Evolutionary conservation across 164 flowering plant species (phyloP), one percentile per base, ranked within the genome.

Genomic region (Aristolochia californica): DNA sequence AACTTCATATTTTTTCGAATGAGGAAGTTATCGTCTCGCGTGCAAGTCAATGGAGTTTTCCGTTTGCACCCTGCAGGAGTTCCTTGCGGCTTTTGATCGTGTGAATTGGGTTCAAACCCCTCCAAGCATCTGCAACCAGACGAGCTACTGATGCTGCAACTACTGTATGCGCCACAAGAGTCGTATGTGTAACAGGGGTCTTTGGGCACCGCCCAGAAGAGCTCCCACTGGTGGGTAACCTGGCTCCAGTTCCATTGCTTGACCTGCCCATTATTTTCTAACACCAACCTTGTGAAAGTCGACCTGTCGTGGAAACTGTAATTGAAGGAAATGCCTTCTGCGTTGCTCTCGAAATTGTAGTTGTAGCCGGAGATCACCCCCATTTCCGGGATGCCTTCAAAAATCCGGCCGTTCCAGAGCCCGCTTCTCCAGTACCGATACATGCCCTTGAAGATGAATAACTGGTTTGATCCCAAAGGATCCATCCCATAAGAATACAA

Each of bases 51-150:
- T 0, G 60, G 48, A 5, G 17, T 56, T 9, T 22, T 57, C 11
- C 74, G 58, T n/a, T 54, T 26, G 28, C 81, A 77, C 15, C 78
- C 80, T 13, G 15, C 48, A 0, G 68, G 45, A 74, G 71, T 68
- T 25, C 70, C 68, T 5, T 48, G 43, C 15, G 18, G 34, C 78
- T 78, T 77, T 16, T 66, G 52, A 16, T 48, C 24, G 1, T 60
- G 62, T 4, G 25, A 52, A 40, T 61, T 76, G 0, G 82, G 82
- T 45, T 21, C 49, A 55, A 72, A 80, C 24, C 80, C 79, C 13
- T 55, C 11, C 56, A 78, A 55, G 50, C 85, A 80, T 43, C 47
- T 58, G 28, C 82, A 78, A 1, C 23, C 38, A 0, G 77, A 66
- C 2, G 73, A 59, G 2, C 43, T 38, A n/a, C 51, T 51, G 2